Conservation (phyloP, 1,284 basidiomycete species). For the Mycena sp. region DNA sequence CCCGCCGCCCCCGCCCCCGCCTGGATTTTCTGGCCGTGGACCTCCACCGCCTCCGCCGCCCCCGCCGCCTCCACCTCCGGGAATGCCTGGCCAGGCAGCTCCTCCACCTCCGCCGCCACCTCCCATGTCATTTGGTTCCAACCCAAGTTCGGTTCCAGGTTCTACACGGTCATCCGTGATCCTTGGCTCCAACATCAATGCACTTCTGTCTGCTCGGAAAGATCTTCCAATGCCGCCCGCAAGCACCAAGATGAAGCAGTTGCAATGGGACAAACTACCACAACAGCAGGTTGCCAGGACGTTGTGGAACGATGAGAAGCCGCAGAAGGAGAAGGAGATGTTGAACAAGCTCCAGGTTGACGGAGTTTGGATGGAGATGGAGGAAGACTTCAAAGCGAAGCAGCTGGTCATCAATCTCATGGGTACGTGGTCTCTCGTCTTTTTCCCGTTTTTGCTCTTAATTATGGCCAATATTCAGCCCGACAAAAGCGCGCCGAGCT, state of each 20-base stretch:
- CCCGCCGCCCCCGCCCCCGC: no score
- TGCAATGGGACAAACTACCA: constrained; percentile 98
- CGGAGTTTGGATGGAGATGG: constrained; percentile 96
- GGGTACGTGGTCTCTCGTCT: constrained; percentile 53
- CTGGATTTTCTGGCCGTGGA: constrained; percentile 46
- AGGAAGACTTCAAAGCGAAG: constrained; percentile 98
- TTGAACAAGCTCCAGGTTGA: constrained; percentile 82
- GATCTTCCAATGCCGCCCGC: constrained; percentile 84
- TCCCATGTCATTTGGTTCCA: constrained; percentile 48
- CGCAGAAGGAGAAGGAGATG: constrained; percentile 79
- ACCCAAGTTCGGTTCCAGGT: constrained; percentile 59
- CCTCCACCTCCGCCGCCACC: constrained; percentile 61
- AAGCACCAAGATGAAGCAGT: constrained; percentile 94
- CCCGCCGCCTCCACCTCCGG: constrained; percentile 51
- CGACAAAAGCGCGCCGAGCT: constrained; percentile 86
- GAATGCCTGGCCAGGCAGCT: constrained; percentile 50
- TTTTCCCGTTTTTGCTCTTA: not conserved
- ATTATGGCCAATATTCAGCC: constrained; percentile 49
- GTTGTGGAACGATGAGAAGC: constrained; percentile 81
- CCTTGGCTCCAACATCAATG: constrained; percentile 65
- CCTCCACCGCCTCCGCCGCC: constrained; percentile 44
- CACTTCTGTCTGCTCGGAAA: constrained; percentile 75
- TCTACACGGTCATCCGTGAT: constrained; percentile 70
- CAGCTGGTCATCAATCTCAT: constrained; percentile 89
- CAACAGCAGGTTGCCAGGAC: constrained; percentile 87